Evolutionary conservation across 2,329 filamentous ascomycete species (phyloP), one percentile per base, ranked within the genome.

Genomic region (Orbilia oligospora): DNA sequence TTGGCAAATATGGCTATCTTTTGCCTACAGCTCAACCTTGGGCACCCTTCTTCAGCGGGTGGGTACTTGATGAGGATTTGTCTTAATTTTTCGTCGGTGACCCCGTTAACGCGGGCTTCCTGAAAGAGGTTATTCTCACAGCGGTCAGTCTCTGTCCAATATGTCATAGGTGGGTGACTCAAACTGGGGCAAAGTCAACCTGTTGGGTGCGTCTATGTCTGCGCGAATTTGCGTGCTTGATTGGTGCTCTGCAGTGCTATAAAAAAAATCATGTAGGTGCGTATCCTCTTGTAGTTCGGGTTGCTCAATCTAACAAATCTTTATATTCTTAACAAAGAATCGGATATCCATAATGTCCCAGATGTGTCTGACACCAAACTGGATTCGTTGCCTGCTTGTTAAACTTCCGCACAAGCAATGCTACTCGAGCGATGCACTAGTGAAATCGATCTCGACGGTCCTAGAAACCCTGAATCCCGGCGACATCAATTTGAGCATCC

Each of bases 231-330:
- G 75, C 75, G 75, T 78, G 63, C 75, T 78, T 78, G 64, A 78
- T 78, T 78, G 68, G 75, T 78, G 75, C 75, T 78, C 68, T 78
- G 75, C 75, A 67, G 75, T 78, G 63, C 75, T 78, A 78, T 72
- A 72, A 66, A 68, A 30, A 65, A 78, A 71, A 67, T 78, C 75
- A 78, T 78, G 75, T 78, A 78, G 75, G 75, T 78, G 75, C 75
- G 75, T 78, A 78, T 78, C 75, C 75, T 78, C 75, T 63, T 78
- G 75, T 78, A 78, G 68, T 69, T 78, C 75, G 72, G 75, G 75
- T 78, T 63, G 75, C 75, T 78, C 68, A 78, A 78, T 78, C 75
- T 78, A 72, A 78, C 73, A 49, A 36, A 56, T 67, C 70, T 65
- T 49, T 49, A 51, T 46, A 27, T 53, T 46, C 61, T 51, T 53